A percentile compares a stretch with the other conserved stretches of the same genome.
Conservation (phyloP, 2,329 filamentous ascomycete genomes). For the Cercospora beticola region DNA sequence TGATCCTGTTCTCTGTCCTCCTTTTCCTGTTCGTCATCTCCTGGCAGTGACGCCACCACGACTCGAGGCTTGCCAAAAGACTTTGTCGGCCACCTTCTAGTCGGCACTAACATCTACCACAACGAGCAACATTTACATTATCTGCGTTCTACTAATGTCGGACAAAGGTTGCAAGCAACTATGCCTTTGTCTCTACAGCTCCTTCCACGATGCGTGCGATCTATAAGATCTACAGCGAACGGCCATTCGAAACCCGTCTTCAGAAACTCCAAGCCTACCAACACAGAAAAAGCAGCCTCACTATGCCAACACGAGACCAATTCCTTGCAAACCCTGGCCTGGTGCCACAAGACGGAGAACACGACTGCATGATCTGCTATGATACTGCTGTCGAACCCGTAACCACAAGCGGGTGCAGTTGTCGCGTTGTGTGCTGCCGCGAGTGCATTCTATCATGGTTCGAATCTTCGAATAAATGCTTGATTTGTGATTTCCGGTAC, state of each 20-base stretch:
- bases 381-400: not conserved
- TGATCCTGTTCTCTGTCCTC: not conserved
- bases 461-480: not conserved
- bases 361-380: not conserved
- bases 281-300: not conserved
- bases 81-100: not conserved
- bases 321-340: not conserved
- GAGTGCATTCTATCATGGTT: not conserved
- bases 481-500: not conserved
- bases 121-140: not conserved
- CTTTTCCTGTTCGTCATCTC: not conserved
- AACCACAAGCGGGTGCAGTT: not conserved
- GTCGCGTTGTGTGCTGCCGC: not conserved
- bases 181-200: not conserved
- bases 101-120: too few relatives aligned
- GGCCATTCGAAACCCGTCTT: fast-evolving
- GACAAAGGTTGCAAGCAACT: not conserved
- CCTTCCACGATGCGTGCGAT: not conserved
- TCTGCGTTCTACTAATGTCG: not conserved
- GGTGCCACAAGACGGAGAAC: not conserved
- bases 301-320: not conserved
- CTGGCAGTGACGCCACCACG: not conserved
- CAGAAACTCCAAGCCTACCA: not conserved
- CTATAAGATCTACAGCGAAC: not conserved
- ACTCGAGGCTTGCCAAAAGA: not conserved